phyloP scores from a whole-genome alignment of 2,329 filamentous ascomycete species.

The Curvularia sp. region DNA sequence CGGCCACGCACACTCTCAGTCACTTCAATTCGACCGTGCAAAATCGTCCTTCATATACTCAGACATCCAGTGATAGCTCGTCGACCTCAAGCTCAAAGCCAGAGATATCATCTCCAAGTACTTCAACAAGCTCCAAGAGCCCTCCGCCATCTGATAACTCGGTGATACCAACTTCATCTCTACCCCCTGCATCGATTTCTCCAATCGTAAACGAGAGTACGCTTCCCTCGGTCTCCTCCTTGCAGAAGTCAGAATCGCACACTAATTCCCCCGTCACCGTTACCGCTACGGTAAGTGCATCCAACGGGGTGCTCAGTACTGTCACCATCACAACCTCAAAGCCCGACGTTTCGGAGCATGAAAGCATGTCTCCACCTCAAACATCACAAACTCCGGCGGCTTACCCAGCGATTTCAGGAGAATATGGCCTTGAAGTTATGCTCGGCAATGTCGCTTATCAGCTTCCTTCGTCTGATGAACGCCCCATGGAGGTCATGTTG shows the following conservation, averaged over 20 bases:
- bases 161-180: neutral
- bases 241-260: neutral
- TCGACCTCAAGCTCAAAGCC: neutral
- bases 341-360: neutral
- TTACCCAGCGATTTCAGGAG: neutral
- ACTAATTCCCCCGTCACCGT: neutral
- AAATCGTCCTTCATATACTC: neutral
- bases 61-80: neutral
- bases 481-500: constrained; percentile 20
- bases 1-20: neutral
- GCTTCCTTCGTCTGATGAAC: constrained; percentile 20
- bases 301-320: constrained; percentile 1
- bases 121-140: neutral
- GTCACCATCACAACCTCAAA: neutral
- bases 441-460: constrained; percentile 22
- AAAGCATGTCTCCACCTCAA: constrained; percentile 1
- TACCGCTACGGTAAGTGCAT: constrained; percentile 3
- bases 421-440: constrained; percentile 10
- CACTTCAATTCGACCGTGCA: neutral
- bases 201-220: neutral
- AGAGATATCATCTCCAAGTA: neutral
- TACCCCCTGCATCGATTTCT: neutral
- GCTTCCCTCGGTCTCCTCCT: neutral
- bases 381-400: neutral
- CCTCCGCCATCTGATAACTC: neutral